Conservation (phyloP, 345 rosid genomes). For the Rhodamnia argentea region DNA sequence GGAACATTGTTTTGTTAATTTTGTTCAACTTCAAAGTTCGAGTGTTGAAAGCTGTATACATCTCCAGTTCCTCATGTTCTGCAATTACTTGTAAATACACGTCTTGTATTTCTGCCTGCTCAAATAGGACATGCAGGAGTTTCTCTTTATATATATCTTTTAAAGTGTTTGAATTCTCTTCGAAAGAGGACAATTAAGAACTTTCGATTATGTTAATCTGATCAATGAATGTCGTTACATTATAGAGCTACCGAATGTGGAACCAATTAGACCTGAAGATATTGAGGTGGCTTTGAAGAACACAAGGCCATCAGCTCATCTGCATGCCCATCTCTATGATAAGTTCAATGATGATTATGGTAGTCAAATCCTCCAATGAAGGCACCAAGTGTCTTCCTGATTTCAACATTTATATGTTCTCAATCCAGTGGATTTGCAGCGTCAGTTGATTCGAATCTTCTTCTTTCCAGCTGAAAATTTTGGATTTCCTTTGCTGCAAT, state of each 20-base stretch:
- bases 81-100: not conserved
- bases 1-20: not conserved
- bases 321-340: conserved; percentile 71
- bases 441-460: not conserved
- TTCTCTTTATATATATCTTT: not conserved
- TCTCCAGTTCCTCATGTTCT: not conserved
- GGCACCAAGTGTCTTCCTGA: not conserved
- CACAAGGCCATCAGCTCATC: conserved; percentile 95
- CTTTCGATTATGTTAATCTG: not conserved
- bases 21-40: not conserved
- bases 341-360: conserved; percentile 90
- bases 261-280: conserved; percentile 58
- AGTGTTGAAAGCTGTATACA: not conserved
- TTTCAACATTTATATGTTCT: not conserved
- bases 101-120: not conserved
- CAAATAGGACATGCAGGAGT: not conserved
- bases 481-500: not conserved
- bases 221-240: not conserved
- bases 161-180: not conserved
- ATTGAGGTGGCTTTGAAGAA: conserved; percentile 68
- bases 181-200: not conserved
- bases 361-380: conserved; percentile 67
- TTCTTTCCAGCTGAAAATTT: not conserved
- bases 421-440: not conserved
- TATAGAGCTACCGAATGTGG: conserved; percentile 79